phyloP scores from a whole-genome alignment of 1,284 basidiomycete genomes.

The Hemileia vastatrix region DNA sequence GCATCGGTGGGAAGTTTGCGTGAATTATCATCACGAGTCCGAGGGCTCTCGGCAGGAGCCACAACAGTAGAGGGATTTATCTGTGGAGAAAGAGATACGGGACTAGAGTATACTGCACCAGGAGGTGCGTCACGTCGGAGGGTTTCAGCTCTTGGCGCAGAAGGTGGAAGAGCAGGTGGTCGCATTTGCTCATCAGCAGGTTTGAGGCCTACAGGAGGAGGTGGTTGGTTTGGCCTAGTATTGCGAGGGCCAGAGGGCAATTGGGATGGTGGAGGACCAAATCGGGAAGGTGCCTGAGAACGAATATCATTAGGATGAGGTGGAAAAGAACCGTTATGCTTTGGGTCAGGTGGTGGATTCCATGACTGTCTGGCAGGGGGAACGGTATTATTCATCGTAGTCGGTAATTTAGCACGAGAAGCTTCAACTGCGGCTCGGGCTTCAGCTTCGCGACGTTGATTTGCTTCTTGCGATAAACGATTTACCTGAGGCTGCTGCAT shows the following conservation, averaged over 20 bases:
- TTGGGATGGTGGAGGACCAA: neutral
- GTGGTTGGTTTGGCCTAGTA: neutral
- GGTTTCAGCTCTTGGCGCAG: conserved; percentile 14
- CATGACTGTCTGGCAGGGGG: too few species aligned
- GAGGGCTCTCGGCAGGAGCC: conserved; percentile 7
- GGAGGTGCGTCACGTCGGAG: conserved; percentile 6
- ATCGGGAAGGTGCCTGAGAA: neutral
- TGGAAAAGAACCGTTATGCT: neutral
- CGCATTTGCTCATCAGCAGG: conserved; percentile 11
- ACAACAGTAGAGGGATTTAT: conserved; percentile 1
- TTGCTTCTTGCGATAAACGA: too few species aligned
- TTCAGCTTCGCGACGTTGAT: conserved; percentile 18
- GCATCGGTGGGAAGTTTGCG: neutral
- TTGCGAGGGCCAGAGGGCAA: conserved; percentile 6
- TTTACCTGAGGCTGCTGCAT: too few species aligned
- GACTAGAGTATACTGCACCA: neutral
- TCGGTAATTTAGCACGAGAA: conserved; percentile 15
- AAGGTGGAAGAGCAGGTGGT: conserved; percentile 12
- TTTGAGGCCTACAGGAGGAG: neutral
- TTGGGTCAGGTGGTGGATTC: too few species aligned
- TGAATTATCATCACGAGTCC: conserved; percentile 3
- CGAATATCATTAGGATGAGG: conserved; percentile 1
- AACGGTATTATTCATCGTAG: neutral
- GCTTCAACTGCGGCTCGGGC: conserved; percentile 20
- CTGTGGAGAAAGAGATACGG: neutral